Conservation (phyloP, 2,329 filamentous ascomycete species). For the Aspergillus felis region DNA sequence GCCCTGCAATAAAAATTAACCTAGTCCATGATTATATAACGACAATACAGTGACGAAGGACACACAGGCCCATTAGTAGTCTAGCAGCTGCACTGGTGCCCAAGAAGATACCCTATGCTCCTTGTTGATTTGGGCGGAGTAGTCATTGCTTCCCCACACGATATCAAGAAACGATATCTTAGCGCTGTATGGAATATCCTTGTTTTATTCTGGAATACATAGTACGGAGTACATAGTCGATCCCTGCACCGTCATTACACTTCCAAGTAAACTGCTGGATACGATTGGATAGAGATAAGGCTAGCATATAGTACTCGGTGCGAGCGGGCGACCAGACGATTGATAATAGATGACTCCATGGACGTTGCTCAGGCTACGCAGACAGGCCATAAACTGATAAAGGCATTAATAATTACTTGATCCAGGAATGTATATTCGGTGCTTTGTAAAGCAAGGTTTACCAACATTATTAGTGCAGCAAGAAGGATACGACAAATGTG, state of each 20-base stretch:
- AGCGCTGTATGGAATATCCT: background rate
- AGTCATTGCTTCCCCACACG: background rate
- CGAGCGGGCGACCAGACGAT: too few species aligned
- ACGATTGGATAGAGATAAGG: conserved; percentile 9
- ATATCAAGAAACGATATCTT: background rate
- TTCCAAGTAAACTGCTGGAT: background rate
- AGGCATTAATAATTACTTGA: background rate
- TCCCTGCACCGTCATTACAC: background rate
- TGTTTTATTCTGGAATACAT: background rate
- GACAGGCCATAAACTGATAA: background rate
- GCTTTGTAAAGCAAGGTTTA: background rate
- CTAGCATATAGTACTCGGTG: background rate
- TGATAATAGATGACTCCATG: too few species aligned
- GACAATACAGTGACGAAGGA: background rate
- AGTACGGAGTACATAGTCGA: conserved; percentile 1
- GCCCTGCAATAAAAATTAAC: background rate
- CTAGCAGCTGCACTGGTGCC: background rate
- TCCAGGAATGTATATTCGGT: too few species aligned
- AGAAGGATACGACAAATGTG: background rate
- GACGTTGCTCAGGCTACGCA: too few species aligned
- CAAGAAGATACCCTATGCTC: background rate
- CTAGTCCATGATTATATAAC: background rate
- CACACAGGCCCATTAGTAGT: background rate
- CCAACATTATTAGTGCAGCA: too few species aligned
- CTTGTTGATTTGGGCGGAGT: background rate